Percentiles rank a stretch among this genome's conserved stretches.
These are phyloP conservation scores for Tubosaeta sp. DNA, from an alignment of 768 basidiomycete species.

Conservation along the genomic window DNA sequence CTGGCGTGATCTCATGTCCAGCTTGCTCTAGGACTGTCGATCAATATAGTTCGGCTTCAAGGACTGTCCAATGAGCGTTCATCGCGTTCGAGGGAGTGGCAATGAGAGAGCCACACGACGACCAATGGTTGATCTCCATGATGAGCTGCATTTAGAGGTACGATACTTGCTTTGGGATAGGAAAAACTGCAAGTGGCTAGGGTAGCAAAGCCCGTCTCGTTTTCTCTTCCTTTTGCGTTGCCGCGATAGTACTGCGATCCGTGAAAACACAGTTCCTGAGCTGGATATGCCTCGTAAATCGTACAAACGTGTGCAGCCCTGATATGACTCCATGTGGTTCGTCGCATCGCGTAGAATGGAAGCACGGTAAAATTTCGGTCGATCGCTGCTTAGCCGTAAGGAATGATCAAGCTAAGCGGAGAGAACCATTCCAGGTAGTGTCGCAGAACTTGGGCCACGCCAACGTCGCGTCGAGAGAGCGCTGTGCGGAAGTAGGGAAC, in stretches of 20 bases:
- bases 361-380: neutral
- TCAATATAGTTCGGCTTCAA: too few species aligned
- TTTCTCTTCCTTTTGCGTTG: neutral
- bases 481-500: neutral
- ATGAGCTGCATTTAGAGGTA: slow-evolving; percentile 15
- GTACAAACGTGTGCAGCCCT: neutral
- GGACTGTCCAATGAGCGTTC: too few species aligned
- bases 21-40: too few species aligned
- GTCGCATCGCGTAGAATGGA: neutral
- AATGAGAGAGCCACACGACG: too few species aligned
- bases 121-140: too few species aligned
- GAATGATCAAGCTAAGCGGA: neutral
- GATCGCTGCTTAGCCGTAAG: neutral
- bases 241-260: neutral
- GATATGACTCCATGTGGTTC: neutral
- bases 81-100: too few species aligned
- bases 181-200: slow-evolving; percentile 32
- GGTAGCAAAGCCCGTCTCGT: slow-evolving; percentile 33
- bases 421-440: neutral
- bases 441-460: too few species aligned
- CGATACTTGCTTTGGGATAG: slow-evolving; percentile 32
- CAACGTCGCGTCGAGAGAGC: too few species aligned
- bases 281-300: neutral
- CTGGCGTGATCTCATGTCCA: too few species aligned
- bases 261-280: neutral